phyloP scores from a whole-genome alignment of 2,329 filamentous ascomycete genomes.

The Cadophora gregata region DNA sequence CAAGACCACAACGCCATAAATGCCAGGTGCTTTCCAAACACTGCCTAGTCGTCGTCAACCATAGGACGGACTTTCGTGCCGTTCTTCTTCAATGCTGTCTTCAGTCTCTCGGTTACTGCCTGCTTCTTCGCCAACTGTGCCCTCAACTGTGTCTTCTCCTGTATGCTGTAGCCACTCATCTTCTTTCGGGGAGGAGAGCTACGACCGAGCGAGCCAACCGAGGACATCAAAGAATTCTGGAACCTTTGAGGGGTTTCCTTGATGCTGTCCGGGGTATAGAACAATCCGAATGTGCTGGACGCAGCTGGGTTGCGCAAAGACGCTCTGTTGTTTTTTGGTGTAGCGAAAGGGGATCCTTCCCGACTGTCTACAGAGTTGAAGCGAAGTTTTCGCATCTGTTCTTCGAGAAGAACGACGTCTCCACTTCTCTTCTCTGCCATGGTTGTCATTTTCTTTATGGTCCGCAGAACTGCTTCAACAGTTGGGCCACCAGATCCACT shows the following conservation, averaged over 20 bases:
- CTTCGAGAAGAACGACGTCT: slow-evolving; percentile 89
- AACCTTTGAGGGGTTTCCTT: slow-evolving; percentile 36
- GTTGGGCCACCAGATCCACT: slow-evolving; percentile 66
- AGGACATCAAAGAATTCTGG: slow-evolving; percentile 41
- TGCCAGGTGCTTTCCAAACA: slow-evolving; percentile 9
- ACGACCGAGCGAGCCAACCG: slow-evolving; percentile 32
- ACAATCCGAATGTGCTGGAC: slow-evolving; percentile 39
- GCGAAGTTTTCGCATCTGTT: slow-evolving; percentile 78
- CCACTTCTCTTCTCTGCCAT: slow-evolving; percentile 92
- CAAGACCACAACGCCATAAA: slow-evolving; percentile 18
- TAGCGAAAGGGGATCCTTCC: slow-evolving; percentile 50
- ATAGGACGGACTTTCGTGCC: slow-evolving; percentile 41
- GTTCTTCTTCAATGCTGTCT: slow-evolving; percentile 41
- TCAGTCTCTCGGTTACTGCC: slow-evolving; percentile 58
- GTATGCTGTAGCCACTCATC: slow-evolving; percentile 63
- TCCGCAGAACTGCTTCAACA: slow-evolving; percentile 89
- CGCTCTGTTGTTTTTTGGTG: slow-evolving; percentile 42
- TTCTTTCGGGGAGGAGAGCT: slow-evolving; percentile 58
- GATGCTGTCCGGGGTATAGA: slow-evolving; percentile 42
- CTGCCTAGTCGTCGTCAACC: slow-evolving; percentile 37
- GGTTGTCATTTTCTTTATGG: slow-evolving; percentile 88
- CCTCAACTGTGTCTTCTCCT: slow-evolving; percentile 63
- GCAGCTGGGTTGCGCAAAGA: slow-evolving; percentile 35
- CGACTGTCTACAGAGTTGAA: slow-evolving; percentile 52
- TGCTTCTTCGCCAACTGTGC: slow-evolving; percentile 59